These are phyloP conservation scores for Penicillium occitanis DNA, from an alignment of 2,329 filamentous ascomycete species.

Conservation along the genomic window DNA sequence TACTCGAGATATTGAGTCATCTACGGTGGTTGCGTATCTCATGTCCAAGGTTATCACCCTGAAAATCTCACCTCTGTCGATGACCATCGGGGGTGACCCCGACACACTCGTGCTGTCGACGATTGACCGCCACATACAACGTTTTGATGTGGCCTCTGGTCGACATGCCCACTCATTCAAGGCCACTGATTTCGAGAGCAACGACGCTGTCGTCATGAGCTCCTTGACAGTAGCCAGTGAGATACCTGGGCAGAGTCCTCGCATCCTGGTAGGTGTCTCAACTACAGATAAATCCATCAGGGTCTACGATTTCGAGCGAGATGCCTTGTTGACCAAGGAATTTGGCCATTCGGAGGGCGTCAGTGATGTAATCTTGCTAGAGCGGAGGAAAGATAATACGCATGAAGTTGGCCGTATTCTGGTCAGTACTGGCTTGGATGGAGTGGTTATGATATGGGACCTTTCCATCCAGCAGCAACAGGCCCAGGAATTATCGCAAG, in stretches of 20 bases:
- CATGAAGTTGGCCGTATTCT: slow-evolving; percentile 53
- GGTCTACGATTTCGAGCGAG: slow-evolving; percentile 77
- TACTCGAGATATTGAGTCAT: slow-evolving; percentile 57
- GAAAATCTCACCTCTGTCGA: slow-evolving; percentile 83
- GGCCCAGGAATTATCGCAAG: slow-evolving; percentile 32
- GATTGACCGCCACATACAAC: slow-evolving; percentile 61
- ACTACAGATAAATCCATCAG: slow-evolving; percentile 95
- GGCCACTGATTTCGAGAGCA: slow-evolving; percentile 74
- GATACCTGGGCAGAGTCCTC: slow-evolving; percentile 56
- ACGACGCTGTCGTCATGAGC: slow-evolving; percentile 80
- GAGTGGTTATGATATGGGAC: slow-evolving; percentile 78
- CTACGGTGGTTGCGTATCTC: slow-evolving; percentile 70
- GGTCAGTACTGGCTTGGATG: slow-evolving; percentile 75
- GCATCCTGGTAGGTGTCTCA: slow-evolving; percentile 80
- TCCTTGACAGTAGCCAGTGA: slow-evolving; percentile 64
- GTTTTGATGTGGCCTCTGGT: slow-evolving; percentile 64
- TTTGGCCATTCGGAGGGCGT: slow-evolving; percentile 96
- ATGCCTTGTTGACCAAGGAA: slow-evolving; percentile 77
- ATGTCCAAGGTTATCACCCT: slow-evolving; percentile 75
- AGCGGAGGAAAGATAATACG: slow-evolving; percentile 38
- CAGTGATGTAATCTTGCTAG: slow-evolving; percentile 74
- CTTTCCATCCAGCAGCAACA: slow-evolving; percentile 37
- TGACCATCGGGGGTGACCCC: slow-evolving; percentile 66
- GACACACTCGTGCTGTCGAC: slow-evolving; percentile 60
- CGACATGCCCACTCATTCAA: slow-evolving; percentile 73